phyloP scores from a whole-genome alignment of 2,329 filamentous ascomycete species.

The Exophiala aquamarina region DNA sequence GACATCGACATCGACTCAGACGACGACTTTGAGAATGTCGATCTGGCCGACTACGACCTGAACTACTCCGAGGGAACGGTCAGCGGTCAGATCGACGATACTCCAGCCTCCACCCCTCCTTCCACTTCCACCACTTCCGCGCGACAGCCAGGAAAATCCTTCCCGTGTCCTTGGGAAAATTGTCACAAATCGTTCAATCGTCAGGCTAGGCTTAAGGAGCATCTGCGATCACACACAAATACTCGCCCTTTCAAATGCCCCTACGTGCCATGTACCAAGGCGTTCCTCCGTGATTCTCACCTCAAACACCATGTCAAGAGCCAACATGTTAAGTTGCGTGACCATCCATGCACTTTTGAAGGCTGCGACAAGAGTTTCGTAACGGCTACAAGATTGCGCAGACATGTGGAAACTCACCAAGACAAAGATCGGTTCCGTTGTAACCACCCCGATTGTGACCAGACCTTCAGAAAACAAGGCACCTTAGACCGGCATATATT shows the following conservation, averaged over 20 bases:
- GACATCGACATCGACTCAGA: conserved; percentile 10
- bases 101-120: conserved; percentile 29
- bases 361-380: conserved; percentile 79
- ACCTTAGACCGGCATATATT: conserved; percentile 82
- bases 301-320: conserved; percentile 82
- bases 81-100: conserved; percentile 16
- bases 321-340: conserved; percentile 70
- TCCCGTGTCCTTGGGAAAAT: conserved; percentile 69
- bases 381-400: conserved; percentile 72
- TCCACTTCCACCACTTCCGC: conserved; percentile 37
- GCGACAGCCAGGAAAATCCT: conserved; percentile 73
- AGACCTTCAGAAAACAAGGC: conserved; percentile 83
- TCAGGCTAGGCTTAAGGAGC: conserved; percentile 74
- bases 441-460: conserved; percentile 66
- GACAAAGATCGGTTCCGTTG: conserved; percentile 75
- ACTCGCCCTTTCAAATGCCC: conserved; percentile 76
- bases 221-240: conserved; percentile 81
- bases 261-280: conserved; percentile 71
- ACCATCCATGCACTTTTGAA: conserved; percentile 69
- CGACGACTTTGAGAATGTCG: conserved; percentile 10
- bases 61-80: conserved; percentile 8
- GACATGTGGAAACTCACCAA: conserved; percentile 76
- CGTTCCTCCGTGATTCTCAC: conserved; percentile 83
- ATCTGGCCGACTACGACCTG: conserved; percentile 18
- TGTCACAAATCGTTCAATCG: conserved; percentile 87